Base-by-base conservation (phyloP, 768 basidiomycete species). In the Agaricus blazei region DNA sequence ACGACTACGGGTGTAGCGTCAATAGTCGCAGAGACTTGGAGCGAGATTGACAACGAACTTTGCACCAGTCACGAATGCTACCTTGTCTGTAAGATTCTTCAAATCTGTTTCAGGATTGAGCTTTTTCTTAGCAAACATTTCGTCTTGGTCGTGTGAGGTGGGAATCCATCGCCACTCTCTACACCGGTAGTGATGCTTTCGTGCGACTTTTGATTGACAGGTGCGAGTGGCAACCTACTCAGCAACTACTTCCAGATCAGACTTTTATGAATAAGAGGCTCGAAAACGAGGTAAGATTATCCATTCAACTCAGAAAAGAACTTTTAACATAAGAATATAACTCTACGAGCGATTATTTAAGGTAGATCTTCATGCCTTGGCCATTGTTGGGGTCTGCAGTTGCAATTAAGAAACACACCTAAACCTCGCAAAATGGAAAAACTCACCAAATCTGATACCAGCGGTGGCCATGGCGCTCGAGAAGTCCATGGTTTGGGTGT, bases 1-100 rank as follows among this genome's bases (percentile, higher is more conserved):
- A 23, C 59, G 61, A 48, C 68, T 68, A 29, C 36, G 26, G 4
- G 23, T 40, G 8, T 9, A 1, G 4, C 44, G 44, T 46, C 23
- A 43, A n/a, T n/a, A 43, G 41, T 34, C 11, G 34, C 14, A 24
- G 14, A 23, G 11, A n/a, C 5, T 24, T 11, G 5, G 28, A 7
- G 4, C 28, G 47, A 34, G 7, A 42, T 37, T 28, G 42, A n/a
- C 15, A 4, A 61, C 74, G 60, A 52, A 81, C 77, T 81, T 82
- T 45, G 74, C 79, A 8, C 82, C 81, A 0, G 81, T 83, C n/a
- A 84, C 76, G 49, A 81, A 62, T 40, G 68, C 60, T 26, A 83
- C 77, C 63, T 80, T 80, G 12, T 75, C 78, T 0, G 61, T 64
- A 8, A 79, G 67, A 57, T 77, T 72, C 9, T 70, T 68, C 26